phyloP scores from a whole-genome alignment of 208 protist genomes.

The Kentomonas sorsogonicus region DNA sequence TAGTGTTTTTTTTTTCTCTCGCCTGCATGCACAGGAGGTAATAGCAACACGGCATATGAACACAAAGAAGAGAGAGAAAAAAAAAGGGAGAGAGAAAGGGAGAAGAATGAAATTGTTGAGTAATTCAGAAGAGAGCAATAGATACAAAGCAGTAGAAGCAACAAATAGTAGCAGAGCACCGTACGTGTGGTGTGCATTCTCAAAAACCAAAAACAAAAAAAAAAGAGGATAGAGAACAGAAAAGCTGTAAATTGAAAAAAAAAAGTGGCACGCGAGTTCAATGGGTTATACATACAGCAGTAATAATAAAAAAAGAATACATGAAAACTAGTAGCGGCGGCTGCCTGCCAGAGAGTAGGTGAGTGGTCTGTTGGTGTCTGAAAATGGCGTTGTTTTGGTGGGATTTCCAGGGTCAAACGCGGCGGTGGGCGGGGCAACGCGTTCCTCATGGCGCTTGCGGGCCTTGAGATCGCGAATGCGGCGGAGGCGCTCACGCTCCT shows the following conservation, averaged over 20 bases:
- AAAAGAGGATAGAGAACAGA: not conserved
- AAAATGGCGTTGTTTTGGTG: conserved; percentile 4
- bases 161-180: not conserved
- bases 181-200: too few relatives aligned
- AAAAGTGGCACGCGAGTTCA: not conserved
- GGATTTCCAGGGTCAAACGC: conserved; percentile 5
- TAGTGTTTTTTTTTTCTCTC: not conserved
- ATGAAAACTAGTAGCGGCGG: not conserved
- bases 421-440: not conserved
- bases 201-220: too few relatives aligned
- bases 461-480: too few relatives aligned
- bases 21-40: not conserved
- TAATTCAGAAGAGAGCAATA: not conserved
- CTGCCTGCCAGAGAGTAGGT: not conserved
- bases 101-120: not conserved
- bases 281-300: not conserved
- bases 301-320: not conserved
- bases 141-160: not conserved
- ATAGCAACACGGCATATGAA: not conserved
- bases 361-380: not conserved
- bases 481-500: too few relatives aligned
- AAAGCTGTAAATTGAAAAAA: not conserved
- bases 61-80: conserved; percentile 1
- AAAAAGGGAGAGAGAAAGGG: not conserved
- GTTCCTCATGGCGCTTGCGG: too few relatives aligned